A percentile compares a stretch with the other conserved stretches of the same genome.
Conservation (phyloP, 352 stramenopile species). For the Pythium graminicola region DNA sequence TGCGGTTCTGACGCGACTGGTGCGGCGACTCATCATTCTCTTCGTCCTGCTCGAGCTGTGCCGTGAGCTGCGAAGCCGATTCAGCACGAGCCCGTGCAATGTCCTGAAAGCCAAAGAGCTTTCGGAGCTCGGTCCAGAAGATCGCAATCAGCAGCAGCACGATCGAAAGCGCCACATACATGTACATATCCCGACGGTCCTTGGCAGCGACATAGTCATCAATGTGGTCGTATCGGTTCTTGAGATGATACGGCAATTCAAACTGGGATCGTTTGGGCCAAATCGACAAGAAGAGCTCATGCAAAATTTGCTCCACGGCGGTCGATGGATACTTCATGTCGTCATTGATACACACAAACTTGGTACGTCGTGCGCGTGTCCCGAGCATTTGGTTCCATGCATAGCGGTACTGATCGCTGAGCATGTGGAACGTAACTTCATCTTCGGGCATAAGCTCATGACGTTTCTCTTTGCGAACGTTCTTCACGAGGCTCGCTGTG, state of each 20-base stretch:
- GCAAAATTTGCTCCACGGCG: slow-evolving; percentile 76
- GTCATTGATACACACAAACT: slow-evolving; percentile 97
- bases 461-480: slow-evolving; percentile 56
- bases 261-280: slow-evolving; percentile 90
- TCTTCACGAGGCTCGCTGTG: slow-evolving; percentile 44
- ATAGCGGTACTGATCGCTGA: slow-evolving; percentile 87
- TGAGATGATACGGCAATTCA: slow-evolving; percentile 84
- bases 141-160: slow-evolving; percentile 40
- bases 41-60: slow-evolving; percentile 33
- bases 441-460: slow-evolving; percentile 67
- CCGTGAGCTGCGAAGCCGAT: slow-evolving; percentile 56
- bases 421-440: slow-evolving; percentile 94
- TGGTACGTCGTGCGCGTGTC: slow-evolving; percentile 85
- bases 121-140: slow-evolving; percentile 46
- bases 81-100: slow-evolving; percentile 53
- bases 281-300: slow-evolving; percentile 90
- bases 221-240: slow-evolving; percentile 81
- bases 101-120: slow-evolving; percentile 63
- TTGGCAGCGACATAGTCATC: slow-evolving; percentile 63
- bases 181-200: slow-evolving; percentile 36
- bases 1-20: not conserved
- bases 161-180: slow-evolving; percentile 25
- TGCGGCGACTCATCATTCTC: not conserved
- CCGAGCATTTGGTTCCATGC: slow-evolving; percentile 91
- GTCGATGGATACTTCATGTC: slow-evolving; percentile 89